phyloP scores from a whole-genome alignment of 2,329 filamentous ascomycete species.

The Botrytis squamosa region DNA sequence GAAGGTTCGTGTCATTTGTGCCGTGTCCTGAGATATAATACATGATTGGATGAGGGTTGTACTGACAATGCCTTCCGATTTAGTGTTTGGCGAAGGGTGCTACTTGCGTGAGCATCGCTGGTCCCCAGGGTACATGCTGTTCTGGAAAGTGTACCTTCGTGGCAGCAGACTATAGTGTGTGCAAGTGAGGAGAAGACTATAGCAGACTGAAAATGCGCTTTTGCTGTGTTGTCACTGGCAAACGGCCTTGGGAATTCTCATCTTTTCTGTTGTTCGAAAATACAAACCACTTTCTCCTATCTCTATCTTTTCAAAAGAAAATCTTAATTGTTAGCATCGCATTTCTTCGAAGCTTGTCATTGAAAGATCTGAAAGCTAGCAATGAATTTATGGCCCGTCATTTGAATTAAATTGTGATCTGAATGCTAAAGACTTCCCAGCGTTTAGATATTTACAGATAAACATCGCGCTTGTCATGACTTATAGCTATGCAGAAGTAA shows the following conservation, averaged over 20 bases:
- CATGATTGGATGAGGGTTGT: too few relatives aligned
- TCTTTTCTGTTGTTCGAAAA: not conserved
- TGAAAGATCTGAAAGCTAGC: not conserved
- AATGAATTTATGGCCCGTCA: not conserved
- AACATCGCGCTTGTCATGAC: not conserved
- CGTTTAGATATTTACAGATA: not conserved
- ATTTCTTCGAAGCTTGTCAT: not conserved
- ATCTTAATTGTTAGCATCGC: not conserved
- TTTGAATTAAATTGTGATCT: not conserved
- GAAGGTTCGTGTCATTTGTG: not conserved
- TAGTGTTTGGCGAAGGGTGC: conserved; percentile 6
- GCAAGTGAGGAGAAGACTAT: not conserved
- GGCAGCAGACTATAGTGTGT: conserved; percentile 6
- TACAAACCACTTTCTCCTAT: not conserved
- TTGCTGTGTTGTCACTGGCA: fast-evolving
- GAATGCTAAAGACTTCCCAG: not conserved
- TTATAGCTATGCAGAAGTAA: not conserved
- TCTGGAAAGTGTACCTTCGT: conserved; percentile 8
- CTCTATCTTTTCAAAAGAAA: not conserved
- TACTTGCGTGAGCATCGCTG: conserved; percentile 7
- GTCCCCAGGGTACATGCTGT: conserved; percentile 1
- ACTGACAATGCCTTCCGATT: not conserved
- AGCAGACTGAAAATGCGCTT: not conserved
- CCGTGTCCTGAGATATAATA: not conserved
- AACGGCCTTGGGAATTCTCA: not conserved